These are phyloP conservation scores for Colletotrichum sansevieriae DNA, from an alignment of 2,329 filamentous ascomycete species.

Conservation along the genomic window DNA sequence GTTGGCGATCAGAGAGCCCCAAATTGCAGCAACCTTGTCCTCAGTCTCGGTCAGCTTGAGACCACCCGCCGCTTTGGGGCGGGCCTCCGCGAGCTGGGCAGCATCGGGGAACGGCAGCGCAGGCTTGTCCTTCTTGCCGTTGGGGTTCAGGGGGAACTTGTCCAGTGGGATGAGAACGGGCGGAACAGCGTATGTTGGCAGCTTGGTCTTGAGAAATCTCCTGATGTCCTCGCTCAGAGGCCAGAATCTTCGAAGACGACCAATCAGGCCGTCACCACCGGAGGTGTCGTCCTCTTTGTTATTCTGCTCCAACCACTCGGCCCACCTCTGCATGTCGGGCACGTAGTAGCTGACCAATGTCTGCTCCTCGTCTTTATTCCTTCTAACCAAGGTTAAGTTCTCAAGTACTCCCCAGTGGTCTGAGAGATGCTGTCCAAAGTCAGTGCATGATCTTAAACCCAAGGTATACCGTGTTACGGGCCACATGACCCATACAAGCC, in stretches of 20 bases:
- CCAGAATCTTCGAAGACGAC: slow-evolving; percentile 9
- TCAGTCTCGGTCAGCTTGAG: neutral
- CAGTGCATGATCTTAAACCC: neutral
- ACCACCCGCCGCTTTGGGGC: neutral
- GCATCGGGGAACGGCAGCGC: slow-evolving; percentile 78
- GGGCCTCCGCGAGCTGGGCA: slow-evolving; percentile 44
- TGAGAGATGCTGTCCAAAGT: neutral
- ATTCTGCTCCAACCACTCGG: slow-evolving; percentile 26
- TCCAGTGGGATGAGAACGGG: slow-evolving; percentile 50
- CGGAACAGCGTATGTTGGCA: slow-evolving; percentile 57
- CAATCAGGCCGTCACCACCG: neutral
- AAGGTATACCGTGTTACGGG: no score
- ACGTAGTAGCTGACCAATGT: slow-evolving; percentile 92
- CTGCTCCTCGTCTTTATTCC: slow-evolving; percentile 87
- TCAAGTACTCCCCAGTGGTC: slow-evolving; percentile 17
- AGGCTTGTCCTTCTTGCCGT: slow-evolving; percentile 84
- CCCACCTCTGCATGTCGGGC: slow-evolving; percentile 25
- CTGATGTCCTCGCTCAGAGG: neutral
- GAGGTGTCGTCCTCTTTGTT: slow-evolving; percentile 38
- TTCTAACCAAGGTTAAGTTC: slow-evolving; percentile 77
- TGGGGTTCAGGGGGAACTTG: slow-evolving; percentile 63
- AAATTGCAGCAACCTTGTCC: neutral
- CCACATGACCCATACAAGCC: no score
- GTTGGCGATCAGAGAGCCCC: neutral
- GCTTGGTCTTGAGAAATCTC: slow-evolving; percentile 21